A percentile compares a stretch with the other conserved stretches of the same genome.
Conservation (phyloP, 257 asterid species). For the Hygrophila difformis region DNA sequence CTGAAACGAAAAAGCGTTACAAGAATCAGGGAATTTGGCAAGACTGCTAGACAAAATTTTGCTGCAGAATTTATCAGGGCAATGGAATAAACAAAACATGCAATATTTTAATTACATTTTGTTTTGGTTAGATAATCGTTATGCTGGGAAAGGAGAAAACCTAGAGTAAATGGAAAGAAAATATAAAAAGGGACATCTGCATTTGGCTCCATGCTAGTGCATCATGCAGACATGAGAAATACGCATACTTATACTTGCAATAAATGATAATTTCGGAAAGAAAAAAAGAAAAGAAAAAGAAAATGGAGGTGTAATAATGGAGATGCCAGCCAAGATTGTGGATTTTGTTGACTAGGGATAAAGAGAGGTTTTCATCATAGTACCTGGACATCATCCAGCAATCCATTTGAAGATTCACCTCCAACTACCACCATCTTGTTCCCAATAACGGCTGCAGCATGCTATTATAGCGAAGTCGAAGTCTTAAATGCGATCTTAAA, state of each 20-base stretch:
- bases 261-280: background rate
- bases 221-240: too few relatives aligned
- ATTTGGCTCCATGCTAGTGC: too few relatives aligned
- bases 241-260: background rate
- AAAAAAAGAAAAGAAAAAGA: background rate
- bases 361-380: background rate
- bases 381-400: conserved; percentile 96
- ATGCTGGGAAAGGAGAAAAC: conserved; percentile 3
- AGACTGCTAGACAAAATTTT: conserved; percentile 10
- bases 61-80: conserved; percentile 6
- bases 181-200: too few relatives aligned
- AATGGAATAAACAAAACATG: background rate
- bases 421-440: conserved; percentile 98
- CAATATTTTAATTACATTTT: conserved; percentile 3
- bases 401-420: conserved; percentile 74
- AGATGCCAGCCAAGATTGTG: background rate
- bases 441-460: conserved; percentile 95
- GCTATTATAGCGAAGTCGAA: conserved; percentile 40
- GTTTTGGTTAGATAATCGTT: conserved; percentile 4
- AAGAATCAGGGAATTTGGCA: conserved; percentile 8
- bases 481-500: conserved; percentile 11
- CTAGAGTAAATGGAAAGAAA: background rate
- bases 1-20: conserved; percentile 31
- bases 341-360: too few relatives aligned
- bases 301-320: background rate